Evolutionary conservation across 768 basidiomycete genomes (phyloP), one percentile per base, ranked within the genome.

Genomic region (Trametes cingulata): DNA sequence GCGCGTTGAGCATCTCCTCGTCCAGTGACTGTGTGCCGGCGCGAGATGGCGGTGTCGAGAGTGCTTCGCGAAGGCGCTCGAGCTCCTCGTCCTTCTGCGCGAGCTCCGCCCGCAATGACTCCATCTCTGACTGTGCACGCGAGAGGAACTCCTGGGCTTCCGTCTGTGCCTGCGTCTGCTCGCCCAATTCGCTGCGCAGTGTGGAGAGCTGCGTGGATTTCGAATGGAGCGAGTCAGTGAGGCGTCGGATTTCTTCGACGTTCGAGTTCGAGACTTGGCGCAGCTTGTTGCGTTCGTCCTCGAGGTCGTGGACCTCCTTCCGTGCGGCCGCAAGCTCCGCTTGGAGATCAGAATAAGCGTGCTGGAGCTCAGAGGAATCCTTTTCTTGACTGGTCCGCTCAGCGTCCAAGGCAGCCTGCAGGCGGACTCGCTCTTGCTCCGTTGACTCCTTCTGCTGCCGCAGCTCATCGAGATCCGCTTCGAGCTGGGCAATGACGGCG

Each of bases 1-100:
- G 73, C 24, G 86, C 83, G 57, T 82, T 81, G 19, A 91, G 72
- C 76, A 93, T 81, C 74, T 93, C 92, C 67, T 84, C 83, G 73
- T 90, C 86, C 36, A 93, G 75, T 25, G 87, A 86, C 46, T 79
- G 80, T 27, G 81, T 41, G 72, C 1, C 70, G 71, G 51, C 69
- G 25, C 19, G 75, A 69, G 3, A 54, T 13, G 76, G 69, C n/a
- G 71, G 68, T 0, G 75, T 68, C 2, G 81, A 74, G 25, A 74
- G 75, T 41, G 72, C 75, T 60, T 84, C 76, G 20, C 78, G 82
- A 13, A 88, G 77, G 39, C 76, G 79, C 63, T 85, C 82, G 55
- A 91, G 73, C 69, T 93, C 90, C 54, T 87, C 81, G 48, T 89
- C 87, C 65, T 85, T 86, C 53, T 77, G 75, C 42, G 70, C 71